phyloP scores from a whole-genome alignment of 768 basidiomycete genomes.

The Leucocoprinus sp. region DNA sequence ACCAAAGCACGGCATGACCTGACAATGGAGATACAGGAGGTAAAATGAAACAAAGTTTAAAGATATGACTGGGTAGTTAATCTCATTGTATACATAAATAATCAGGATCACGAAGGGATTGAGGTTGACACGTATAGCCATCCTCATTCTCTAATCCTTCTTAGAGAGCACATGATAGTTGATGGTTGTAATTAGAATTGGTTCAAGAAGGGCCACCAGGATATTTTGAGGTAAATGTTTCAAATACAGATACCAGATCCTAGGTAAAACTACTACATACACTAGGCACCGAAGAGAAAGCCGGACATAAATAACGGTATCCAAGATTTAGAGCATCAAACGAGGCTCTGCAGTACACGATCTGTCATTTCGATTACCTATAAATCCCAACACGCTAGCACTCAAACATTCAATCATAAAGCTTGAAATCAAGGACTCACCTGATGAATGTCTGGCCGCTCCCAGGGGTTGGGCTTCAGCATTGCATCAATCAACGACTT shows the following conservation, averaged over 20 bases:
- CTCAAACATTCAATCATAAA: neutral
- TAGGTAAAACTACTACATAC: neutral
- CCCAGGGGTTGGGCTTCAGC: constrained; percentile 74
- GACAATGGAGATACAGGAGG: neutral
- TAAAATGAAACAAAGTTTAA: neutral
- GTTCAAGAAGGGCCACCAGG: too few species aligned
- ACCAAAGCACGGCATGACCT: constrained; percentile 2
- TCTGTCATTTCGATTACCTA: constrained; percentile 66
- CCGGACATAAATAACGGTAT: neutral
- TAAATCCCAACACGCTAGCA: neutral
- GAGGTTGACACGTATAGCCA: too few species aligned
- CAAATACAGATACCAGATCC: too few species aligned
- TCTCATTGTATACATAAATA: too few species aligned
- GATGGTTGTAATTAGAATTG: too few species aligned
- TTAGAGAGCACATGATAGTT: too few species aligned
- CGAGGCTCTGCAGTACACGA: constrained; percentile 49
- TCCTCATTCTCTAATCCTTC: too few species aligned
- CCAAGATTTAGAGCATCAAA: constrained; percentile 22
- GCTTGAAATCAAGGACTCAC: constrained; percentile 30
- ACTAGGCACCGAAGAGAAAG: neutral
- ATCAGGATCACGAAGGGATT: too few species aligned
- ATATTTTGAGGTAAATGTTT: too few species aligned
- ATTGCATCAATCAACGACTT: constrained; percentile 76
- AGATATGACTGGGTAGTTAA: too few species aligned
- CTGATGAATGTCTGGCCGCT: constrained; percentile 81